Evolutionary conservation across 2,329 filamentous ascomycete genomes (phyloP), one percentile per base, ranked within the genome.

Genomic region (Cucurbitaria berberidis): DNA sequence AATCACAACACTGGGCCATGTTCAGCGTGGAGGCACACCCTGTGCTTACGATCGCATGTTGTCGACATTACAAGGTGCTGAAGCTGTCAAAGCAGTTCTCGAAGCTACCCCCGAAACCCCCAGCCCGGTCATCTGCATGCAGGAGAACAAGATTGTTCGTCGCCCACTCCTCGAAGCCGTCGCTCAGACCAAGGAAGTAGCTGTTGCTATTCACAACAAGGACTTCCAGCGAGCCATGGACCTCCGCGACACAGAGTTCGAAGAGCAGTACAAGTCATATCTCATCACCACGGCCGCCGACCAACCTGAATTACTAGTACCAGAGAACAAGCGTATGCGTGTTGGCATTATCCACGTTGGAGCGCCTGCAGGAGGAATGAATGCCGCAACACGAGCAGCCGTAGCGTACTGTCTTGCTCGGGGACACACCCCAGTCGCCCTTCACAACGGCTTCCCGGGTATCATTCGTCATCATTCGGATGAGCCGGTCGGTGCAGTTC

Each of bases 331-430:
- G 89, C 86, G 88, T 63, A 92, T 98, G 90, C 88, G 87, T 62
- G 90, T 99, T 68, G 95, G 91, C 43, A 96, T 99, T 70, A 91
- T 99, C 76, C 96, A 98, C 68, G 93, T 98, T 21, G 95, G 95
- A 68, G 95, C 95, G 11, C 95, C 95, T 7, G 95, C 95, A 26
- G 95, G 95, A 75, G 95, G 95, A 67, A 98, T 99, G 90, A 99
- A 99, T 77, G 93, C 93, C 24, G 95, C 95, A 36, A 95, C 96
- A 18, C 87, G 95, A 63, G 93, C 91, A 26, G 93, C 91, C 13
- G 93, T 97, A 16, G 91, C 92, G 27, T 97, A 97, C 80, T 98
- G 93, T 74, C 76, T 96, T 52, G 89, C 90, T 39, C 86, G 92
- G 53, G 95, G 95, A n/a, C 95, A 99, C 75, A 91, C 91, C 46